Evolutionary conservation across 2,329 filamentous ascomycete species (phyloP).

Genomic region (Penicillium sp.): DNA sequence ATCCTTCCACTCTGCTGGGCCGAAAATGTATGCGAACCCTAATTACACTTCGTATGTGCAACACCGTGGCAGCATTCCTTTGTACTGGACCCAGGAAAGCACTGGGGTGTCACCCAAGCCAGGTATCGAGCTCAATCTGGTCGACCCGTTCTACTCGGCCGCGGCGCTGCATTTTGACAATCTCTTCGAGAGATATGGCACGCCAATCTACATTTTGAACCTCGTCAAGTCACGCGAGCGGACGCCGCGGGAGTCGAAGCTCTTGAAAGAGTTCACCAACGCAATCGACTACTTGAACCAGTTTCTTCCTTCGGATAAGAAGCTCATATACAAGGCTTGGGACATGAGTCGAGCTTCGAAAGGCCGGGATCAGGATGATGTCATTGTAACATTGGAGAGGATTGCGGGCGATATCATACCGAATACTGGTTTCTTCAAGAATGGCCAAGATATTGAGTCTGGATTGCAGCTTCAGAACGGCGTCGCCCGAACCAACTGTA

Average conservation of each 20-base stretch:
- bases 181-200: conserved; percentile 86
- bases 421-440: conserved; percentile 90
- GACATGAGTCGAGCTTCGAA: conserved; percentile 98
- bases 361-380: conserved; percentile 75
- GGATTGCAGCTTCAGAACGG: conserved; percentile 77
- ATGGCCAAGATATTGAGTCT: conserved; percentile 67
- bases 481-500: conserved; percentile 91
- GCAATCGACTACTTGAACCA: conserved; percentile 92
- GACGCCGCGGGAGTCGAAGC: conserved; percentile 83
- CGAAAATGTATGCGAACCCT: conserved; percentile 77
- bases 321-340: conserved; percentile 91
- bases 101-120: conserved; percentile 94
- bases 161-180: conserved; percentile 94
- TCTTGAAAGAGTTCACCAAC: conserved; percentile 79
- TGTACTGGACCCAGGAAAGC: conserved; percentile 96
- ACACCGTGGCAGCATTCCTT: conserved; percentile 90
- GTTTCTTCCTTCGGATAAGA: conserved; percentile 75
- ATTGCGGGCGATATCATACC: conserved; percentile 84
- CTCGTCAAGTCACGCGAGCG: conserved; percentile 85
- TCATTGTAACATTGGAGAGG: conserved; percentile 83
- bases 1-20: conserved; percentile 88
- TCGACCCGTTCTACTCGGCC: conserved; percentile 91
- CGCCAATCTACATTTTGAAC: conserved; percentile 86
- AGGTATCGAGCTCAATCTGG: conserved; percentile 89
- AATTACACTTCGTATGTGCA: conserved; percentile 96